Base-by-base conservation (phyloP, 2,329 filamentous ascomycete genomes). In the Aspergillus uvarum region DNA sequence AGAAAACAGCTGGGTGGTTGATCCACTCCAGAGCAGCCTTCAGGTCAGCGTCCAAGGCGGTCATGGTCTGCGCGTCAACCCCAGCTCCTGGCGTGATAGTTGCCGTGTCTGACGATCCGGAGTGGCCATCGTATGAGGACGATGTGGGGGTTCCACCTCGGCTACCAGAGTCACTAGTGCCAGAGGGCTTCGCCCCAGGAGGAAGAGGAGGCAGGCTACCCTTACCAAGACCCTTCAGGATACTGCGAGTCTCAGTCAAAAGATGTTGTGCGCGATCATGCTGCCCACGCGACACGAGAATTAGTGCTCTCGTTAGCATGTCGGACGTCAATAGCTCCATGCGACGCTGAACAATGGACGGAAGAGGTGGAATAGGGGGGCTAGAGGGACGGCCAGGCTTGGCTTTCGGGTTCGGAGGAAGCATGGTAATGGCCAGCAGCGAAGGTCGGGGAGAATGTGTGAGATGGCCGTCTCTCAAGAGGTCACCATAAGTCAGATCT, bases 301-400 rank as follows among this genome's bases (percentile, higher is more conserved):
- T 96, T 62, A 99, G 80, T 14, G 95, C 93, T 60, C 95, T 85
- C 7, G 92, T 96, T 64, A 99, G 85, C 95, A 99, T 99, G 74
- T 99, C 95, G 1, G 94, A 98, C 2, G 95, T 98, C 56, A 99
- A 84, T 31, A 99, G 82, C 77, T 99, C 95, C 95, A 99, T 99
- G 50, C 95, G 89, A 47, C 95, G 87, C 78, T 99, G 95, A 6
- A 99, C 94, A 61, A 99, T 92, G 63, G 89, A 91, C 4, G 95
- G 93, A 72, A 98, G 95, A 50, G 95, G 94, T 14, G 95, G 95
- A 63, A 99, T 99, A 1, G 92, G 91, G 14, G 93, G 91, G 16
- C 87, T 85, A 59, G 76, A 61, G 58, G 84, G 77, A 61, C 82
- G 74, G 52, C 74, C 77, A 44, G 75, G 76, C 63, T 85, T 89